These are phyloP conservation scores for Albatrellus sp. DNA, from an alignment of 1,284 basidiomycete species.

Conservation along the genomic window DNA sequence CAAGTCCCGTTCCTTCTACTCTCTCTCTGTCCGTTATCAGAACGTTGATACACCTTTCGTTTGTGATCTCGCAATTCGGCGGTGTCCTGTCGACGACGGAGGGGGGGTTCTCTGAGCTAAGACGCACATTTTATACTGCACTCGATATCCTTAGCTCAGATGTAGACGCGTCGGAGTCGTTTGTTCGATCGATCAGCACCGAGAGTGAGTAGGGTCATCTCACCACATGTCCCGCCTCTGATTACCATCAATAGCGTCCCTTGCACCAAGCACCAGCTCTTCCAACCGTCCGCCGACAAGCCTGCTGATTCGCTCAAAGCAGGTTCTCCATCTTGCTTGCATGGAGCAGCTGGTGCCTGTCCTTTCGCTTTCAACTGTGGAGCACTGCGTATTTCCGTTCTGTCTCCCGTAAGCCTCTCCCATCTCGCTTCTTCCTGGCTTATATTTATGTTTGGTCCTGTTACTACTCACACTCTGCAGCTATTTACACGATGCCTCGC, in stretches of 20 bases:
- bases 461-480: constrained; percentile 27
- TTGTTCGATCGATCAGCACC: constrained; percentile 17
- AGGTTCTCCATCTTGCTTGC: constrained; percentile 48
- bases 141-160: constrained; percentile 52
- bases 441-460: neutral
- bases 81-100: constrained; percentile 42
- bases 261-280: neutral
- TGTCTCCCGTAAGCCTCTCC: constrained; percentile 40
- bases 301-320: constrained; percentile 31
- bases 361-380: constrained; percentile 34
- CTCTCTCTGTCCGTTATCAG: constrained; percentile 38
- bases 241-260: neutral
- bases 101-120: constrained; percentile 49
- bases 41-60: constrained; percentile 50
- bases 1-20: constrained; percentile 22
- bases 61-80: constrained; percentile 62
- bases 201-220: constrained; percentile 11
- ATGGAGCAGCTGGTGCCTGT: constrained; percentile 60
- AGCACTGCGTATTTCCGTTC: constrained; percentile 38
- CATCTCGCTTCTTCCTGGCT: constrained; percentile 8
- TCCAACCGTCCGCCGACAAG: neutral
- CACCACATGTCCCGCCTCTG: neutral
- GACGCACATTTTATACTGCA: constrained; percentile 58
- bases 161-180: constrained; percentile 25
- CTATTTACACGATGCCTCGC: constrained; percentile 37